Base-by-base conservation (phyloP, 2,329 filamentous ascomycete genomes). In the Fusarium avenaceum region DNA sequence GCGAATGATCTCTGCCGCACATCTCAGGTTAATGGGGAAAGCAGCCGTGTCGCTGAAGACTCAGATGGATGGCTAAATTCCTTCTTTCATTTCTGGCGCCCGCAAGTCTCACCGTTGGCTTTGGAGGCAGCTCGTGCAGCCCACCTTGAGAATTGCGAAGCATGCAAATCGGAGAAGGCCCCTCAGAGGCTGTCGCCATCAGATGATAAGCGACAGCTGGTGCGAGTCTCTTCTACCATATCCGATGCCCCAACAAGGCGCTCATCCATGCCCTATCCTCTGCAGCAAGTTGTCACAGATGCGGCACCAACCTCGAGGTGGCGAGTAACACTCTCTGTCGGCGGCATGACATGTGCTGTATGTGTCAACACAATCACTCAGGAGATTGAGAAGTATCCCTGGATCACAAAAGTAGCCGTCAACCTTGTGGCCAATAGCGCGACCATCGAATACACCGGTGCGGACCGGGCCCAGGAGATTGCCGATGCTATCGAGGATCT, bases 271-370 rank as follows among this genome's bases (percentile, higher is more conserved):
- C 51, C 69, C 11, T 49, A 67, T 22, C 54, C 71, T 30, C 65
- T 77, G 7, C 69, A 75, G 33, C 50, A 64, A 46, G 68, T 77
- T 17, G 54, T 75, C 20, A 59, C 59, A 33, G 61, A 55, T 20
- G 26, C 59, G 8, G 8, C 49, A 2, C 28, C 71, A n/a, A 60
- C 63, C 15, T 50, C 71, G 7, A 35, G 57, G 20, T 89, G 84
- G 82, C 78, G 82, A 39, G 86, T 82, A 3, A 84, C 80, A 1
- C 66, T 89, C n/a, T 86, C 89, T 20, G 84, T 94, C 40, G 87
- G 85, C 28, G 91, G 91, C 52, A 93, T 94, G 90, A 92, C 89
- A 6, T 93, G 91, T 75, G 87, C 88, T 15, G 85, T 89, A 14
- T 94, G 91, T 72, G 84, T 84, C 53, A 89, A 89, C 73, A 82